phyloP scores from a whole-genome alignment of 2,329 filamentous ascomycete genomes.

The Lecanicillium sp. region DNA sequence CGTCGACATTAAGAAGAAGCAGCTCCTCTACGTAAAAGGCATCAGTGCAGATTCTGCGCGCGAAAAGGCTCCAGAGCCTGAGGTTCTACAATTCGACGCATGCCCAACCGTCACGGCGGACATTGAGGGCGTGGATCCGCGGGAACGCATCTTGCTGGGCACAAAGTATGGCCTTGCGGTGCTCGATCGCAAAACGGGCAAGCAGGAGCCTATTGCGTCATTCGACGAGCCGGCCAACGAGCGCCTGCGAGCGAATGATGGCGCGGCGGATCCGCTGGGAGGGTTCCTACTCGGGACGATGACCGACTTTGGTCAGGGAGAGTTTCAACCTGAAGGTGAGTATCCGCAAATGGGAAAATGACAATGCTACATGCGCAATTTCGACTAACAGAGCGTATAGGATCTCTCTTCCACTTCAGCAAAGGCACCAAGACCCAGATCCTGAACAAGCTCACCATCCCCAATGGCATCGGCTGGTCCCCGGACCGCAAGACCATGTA shows the following conservation, averaged over 20 bases:
- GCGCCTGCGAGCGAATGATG: slow-evolving; percentile 69
- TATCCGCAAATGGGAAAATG: slow-evolving; percentile 11
- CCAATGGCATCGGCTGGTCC: slow-evolving; percentile 81
- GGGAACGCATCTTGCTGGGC: slow-evolving; percentile 64
- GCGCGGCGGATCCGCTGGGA: slow-evolving; percentile 70
- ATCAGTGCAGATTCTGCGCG: background rate
- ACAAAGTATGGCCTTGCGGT: slow-evolving; percentile 78
- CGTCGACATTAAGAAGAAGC: slow-evolving; percentile 74
- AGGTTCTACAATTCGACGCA: slow-evolving; percentile 40
- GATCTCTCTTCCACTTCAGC: slow-evolving; percentile 66
- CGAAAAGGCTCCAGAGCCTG: background rate
- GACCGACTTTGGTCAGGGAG: slow-evolving; percentile 60
- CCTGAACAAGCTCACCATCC: slow-evolving; percentile 62
- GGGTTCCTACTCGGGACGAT: slow-evolving; percentile 82
- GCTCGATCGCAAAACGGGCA: slow-evolving; percentile 54
- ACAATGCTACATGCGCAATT: too few species aligned
- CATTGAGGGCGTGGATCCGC: slow-evolving; percentile 57
- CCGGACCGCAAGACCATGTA: slow-evolving; percentile 66
- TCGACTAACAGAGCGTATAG: slow-evolving; percentile 32
- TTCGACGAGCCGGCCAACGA: slow-evolving; percentile 38
- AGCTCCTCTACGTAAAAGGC: slow-evolving; percentile 31
- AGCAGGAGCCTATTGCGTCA: slow-evolving; percentile 44
- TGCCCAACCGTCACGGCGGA: slow-evolving; percentile 66
- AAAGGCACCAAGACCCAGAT: slow-evolving; percentile 52
- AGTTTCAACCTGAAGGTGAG: slow-evolving; percentile 54